Percentiles rank a stretch among this genome's conserved stretches.
Evolutionary conservation across 139 green algal species (phyloP).

Genomic region (Chlorella ohadii): DNA sequence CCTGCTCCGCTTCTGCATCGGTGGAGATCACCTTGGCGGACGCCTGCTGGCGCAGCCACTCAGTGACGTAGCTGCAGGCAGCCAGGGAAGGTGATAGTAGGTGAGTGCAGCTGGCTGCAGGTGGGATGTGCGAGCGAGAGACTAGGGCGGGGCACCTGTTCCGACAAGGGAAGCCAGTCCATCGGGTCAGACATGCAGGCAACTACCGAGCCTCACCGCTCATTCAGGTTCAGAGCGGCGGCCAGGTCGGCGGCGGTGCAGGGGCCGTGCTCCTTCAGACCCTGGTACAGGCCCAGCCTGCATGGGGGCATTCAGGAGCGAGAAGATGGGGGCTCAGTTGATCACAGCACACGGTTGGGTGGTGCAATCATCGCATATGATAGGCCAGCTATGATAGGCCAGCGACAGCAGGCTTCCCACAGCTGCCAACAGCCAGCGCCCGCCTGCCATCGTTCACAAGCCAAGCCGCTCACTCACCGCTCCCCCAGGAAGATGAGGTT

Average conservation of each 20-base stretch:
- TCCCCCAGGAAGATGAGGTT: slow-evolving; percentile 26
- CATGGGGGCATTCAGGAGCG: not conserved
- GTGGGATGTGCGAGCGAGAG: no score
- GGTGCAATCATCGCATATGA: no score
- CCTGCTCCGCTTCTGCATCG: slow-evolving; percentile 26
- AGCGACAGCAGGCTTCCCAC: no score
- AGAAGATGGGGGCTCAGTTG: no score
- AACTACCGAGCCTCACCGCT: not conserved
- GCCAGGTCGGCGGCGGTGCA: slow-evolving; percentile 28
- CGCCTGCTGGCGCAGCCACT: slow-evolving; percentile 47
- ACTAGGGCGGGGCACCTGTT: no score
- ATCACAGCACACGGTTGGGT: no score
- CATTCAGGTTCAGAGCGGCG: not conserved
- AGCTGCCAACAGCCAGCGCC: no score
- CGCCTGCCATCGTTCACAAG: no score
- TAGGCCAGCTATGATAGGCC: no score
- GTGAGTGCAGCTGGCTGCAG: no score
- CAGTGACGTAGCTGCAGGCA: slow-evolving; percentile 20
- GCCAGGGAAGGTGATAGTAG: not conserved
- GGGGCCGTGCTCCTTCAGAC: slow-evolving; percentile 26
- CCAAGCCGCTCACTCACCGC: no score
- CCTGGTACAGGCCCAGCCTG: slow-evolving; percentile 37
- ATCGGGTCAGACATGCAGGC: not conserved
- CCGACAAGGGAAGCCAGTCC: not conserved
- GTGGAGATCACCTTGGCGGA: slow-evolving; percentile 18